Conservation (phyloP, 192 early-diverging fungal genomes). For the Rhizophagus sp. region DNA sequence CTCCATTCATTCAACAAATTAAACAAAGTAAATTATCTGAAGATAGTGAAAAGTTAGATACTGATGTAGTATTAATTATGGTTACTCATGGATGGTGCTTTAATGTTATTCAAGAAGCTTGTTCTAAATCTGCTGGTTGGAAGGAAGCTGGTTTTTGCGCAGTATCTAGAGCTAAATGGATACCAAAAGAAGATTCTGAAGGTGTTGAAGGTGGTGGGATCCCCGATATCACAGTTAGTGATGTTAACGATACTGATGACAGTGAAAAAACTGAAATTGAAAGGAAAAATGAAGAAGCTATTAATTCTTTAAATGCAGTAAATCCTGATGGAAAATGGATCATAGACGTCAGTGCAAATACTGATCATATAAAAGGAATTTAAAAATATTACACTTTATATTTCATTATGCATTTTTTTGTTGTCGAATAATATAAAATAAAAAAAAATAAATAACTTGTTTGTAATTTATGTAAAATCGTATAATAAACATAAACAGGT, state of each 20-base stretch:
- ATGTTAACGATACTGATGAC: background rate
- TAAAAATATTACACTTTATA: background rate
- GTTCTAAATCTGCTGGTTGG: slow-evolving; percentile 3
- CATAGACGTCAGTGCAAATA: background rate
- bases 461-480: too few species aligned
- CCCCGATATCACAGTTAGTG: background rate
- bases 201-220: background rate
- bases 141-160: slow-evolving; percentile 5
- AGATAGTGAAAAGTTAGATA: background rate
- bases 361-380: slow-evolving; percentile 12
- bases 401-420: too few species aligned
- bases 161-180: slow-evolving; percentile 13
- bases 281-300: background rate
- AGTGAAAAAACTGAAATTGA: background rate
- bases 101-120: slow-evolving; percentile 22
- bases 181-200: slow-evolving; percentile 3
- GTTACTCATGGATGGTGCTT: slow-evolving; percentile 22
- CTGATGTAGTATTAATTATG: slow-evolving; percentile 9
- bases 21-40: background rate
- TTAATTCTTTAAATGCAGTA: background rate
- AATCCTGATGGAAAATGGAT: slow-evolving; percentile 12
- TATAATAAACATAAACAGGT: too few species aligned
- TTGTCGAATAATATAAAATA: too few species aligned
- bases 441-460: too few species aligned
- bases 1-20: background rate